Conservation (phyloP, 805 yeast genomes). For the Vanderwaltozyma yarrowii region DNA sequence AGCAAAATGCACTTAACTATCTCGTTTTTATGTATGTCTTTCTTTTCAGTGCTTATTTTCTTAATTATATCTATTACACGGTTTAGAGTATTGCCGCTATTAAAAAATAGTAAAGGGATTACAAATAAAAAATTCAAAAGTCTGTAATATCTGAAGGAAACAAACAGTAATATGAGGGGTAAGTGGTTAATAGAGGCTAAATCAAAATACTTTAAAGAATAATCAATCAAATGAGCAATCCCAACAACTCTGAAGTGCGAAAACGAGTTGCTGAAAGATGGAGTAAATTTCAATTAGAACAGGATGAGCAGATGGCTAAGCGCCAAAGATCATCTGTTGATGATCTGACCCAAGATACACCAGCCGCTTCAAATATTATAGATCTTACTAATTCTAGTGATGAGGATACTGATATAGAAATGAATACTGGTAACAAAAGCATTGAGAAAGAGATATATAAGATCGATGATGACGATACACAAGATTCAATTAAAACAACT, state of each 20-base stretch:
- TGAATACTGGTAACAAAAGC: neutral
- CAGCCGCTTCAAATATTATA: constrained; percentile 3
- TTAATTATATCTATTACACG: no score
- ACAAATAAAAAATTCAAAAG: no score
- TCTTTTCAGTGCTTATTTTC: no score
- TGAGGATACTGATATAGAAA: constrained; percentile 2
- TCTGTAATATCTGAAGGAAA: no score
- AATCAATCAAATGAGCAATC: neutral
- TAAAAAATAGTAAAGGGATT: no score
- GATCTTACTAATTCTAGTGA: constrained; percentile 6
- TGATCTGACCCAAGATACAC: no score
- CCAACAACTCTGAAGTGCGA: constrained; percentile 7
- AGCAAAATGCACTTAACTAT: no score
- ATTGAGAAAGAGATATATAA: neutral
- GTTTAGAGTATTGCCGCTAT: no score
- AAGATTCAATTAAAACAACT: neutral
- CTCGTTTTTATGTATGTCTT: no score
- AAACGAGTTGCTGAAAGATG: constrained; percentile 13
- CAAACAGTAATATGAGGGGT: neutral
- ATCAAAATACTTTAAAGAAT: neutral
- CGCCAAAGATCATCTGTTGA: no score
- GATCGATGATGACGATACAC: no score
- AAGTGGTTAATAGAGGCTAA: neutral
- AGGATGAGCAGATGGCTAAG: neutral
- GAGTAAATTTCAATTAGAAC: constrained; percentile 8